Evolutionary conservation across 371 early-diverging fungal genomes (phyloP), one percentile per base, ranked within the genome.

Genomic region (Actinomortierella ambigua): DNA sequence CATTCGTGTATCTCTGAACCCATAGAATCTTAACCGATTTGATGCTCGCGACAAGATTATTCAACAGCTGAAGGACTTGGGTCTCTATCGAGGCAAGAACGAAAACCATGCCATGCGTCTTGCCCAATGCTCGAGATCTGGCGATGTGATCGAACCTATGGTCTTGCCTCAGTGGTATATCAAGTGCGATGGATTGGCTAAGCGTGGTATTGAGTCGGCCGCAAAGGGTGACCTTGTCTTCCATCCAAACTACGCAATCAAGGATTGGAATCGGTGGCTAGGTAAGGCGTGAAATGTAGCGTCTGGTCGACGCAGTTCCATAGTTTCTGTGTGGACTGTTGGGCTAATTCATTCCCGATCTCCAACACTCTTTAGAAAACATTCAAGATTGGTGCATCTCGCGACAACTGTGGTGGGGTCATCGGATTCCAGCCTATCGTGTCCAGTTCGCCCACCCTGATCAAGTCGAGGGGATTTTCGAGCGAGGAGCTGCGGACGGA

Each of bases 391-490:
- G 99, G 99, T 99, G 98, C 63, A 90, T 98, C 39, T 98, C 98
- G 11, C 86, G 99, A 49, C 99, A 99, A 78, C 79, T 99, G 50
- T 99, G 99, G 98, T 99, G 99, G 99, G 99, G 99, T 17, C 99
- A 99, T 71, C 88, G 93, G 50, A 92, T 99, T 59, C 99, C 99
- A n/a, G 98, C 98, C 2, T 99, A 98, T 80, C 85, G 84, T 28
- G 78, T 96, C 48, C 69, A 73, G 39, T 77, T 91, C 53, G 75
- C 77, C 42, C 82, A 75, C 29, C 67, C 17, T 24, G 24, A 24
- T 39, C 7, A 34, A 47, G 22, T 23, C 0, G 41, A 49, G 44
- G n/a, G 39, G n/a, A 50, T 29, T 2, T 40, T 61, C 40, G 55
- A 55, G 15, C 22, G 29, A 11, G 65, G 53, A 26, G 40, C 61